Percentiles rank a stretch among this genome's conserved stretches.
Conservation (phyloP, 331 rosid species). For the Pyracantha coccinea region DNA sequence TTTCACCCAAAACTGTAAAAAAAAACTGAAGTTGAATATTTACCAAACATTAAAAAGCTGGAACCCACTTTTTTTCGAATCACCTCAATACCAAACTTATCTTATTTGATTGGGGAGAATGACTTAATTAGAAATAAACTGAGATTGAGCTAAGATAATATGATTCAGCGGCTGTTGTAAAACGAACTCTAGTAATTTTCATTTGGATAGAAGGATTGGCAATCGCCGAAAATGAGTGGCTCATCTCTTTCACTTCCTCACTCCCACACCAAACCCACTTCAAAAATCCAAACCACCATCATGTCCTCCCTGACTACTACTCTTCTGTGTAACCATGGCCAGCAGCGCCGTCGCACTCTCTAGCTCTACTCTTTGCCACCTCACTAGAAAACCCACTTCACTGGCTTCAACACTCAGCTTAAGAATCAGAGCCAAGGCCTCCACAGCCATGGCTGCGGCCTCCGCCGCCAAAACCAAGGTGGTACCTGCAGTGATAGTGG, state of each 20-base stretch:
- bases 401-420: not conserved
- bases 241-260: conserved; percentile 7
- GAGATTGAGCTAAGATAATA: too few species aligned
- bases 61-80: too few species aligned
- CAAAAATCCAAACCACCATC: not conserved
- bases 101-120: too few species aligned
- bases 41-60: too few species aligned
- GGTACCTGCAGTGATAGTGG: conserved; percentile 78
- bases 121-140: too few species aligned
- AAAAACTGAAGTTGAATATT: too few species aligned
- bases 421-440: conserved; percentile 11
- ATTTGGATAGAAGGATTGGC: not conserved
- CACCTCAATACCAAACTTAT: too few species aligned
- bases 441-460: conserved; percentile 26
- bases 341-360: conserved; percentile 20
- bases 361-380: conserved; percentile 27
- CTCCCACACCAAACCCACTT: not conserved
- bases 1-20: too few species aligned
- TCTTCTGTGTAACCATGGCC: conserved; percentile 30
- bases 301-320: not conserved
- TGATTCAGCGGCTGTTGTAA: too few species aligned
- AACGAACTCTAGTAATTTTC: too few species aligned
- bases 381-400: conserved; percentile 6
- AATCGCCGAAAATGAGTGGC: conserved; percentile 25
- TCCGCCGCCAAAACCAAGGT: conserved; percentile 31